Evolutionary conservation across 1,284 basidiomycete genomes (phyloP), one percentile per base, ranked within the genome.

Genomic region (Cryptococcus deneoformans): DNA sequence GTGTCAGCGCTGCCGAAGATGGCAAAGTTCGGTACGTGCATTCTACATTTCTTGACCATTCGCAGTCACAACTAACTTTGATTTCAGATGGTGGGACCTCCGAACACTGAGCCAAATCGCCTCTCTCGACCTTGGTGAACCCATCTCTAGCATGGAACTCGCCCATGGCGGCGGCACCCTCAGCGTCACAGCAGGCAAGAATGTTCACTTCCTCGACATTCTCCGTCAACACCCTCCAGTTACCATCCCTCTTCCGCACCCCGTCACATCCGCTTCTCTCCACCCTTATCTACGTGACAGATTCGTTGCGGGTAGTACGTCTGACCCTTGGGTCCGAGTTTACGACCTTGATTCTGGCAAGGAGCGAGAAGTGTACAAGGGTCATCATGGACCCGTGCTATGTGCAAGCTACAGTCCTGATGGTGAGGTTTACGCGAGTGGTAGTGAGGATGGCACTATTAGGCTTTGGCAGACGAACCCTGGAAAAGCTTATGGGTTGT

Each of bases 371-470:
- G 85, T 97, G 55, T 84, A 95, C 66, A 98, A 98, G 77, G 95
- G 95, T 6, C 96, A 99, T 74, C 95, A 99, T 73, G 95, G 95
- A 12, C 94, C 95, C 11, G 95, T 96, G 10, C 92, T 96, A 69
- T 91, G 89, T 59, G 89, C 96, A 44, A 87, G 89, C 65, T 99
- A 89, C 79, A 90, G 88, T 71, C 96, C 95, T 0, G 95, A 99
- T 75, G 96, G 95, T n/a, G 94, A 99, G 81, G 85, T 97, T 80
- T 98, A 92, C 72, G 95, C 95, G 24, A 93, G 90, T 70, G 96
- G 95, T 52, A 92, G 89, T 67, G 95, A 79, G 65, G 80, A 81
- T 67, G 80, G 89, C 87, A 97, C 94, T 1, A 96, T 98, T 69
- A 86, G 94, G 53, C 80, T 98, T 52, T 98, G 95, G 95, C 94